Percentiles rank a stretch among this genome's conserved stretches.
phyloP scores from a whole-genome alignment of 257 asterid species.

The Paraleonurus japonicus region DNA sequence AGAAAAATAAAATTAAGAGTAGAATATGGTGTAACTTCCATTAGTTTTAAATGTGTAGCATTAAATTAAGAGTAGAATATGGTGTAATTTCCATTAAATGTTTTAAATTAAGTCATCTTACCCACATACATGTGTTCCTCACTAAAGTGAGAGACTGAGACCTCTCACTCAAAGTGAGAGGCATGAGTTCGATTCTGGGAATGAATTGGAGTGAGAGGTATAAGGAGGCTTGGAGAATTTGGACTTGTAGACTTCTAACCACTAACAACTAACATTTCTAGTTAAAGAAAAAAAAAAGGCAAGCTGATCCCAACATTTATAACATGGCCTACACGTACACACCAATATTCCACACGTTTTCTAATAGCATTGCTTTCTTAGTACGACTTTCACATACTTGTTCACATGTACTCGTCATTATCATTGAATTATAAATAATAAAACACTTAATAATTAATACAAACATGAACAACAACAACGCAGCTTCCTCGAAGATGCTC shows the following conservation, averaged over 20 bases:
- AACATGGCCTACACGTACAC: constrained; percentile 1
- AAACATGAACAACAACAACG: neutral
- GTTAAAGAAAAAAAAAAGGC: too few relatives aligned
- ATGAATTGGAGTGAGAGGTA: too few relatives aligned
- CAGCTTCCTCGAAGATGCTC: constrained; percentile 5
- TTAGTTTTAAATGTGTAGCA: neutral
- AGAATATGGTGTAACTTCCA: neutral
- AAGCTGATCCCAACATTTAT: neutral
- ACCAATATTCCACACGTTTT: constrained; percentile 36
- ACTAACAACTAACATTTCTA: too few relatives aligned
- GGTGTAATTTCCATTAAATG: too few relatives aligned
- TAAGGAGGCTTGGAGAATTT: too few relatives aligned
- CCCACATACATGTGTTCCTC: too few relatives aligned
- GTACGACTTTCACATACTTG: constrained; percentile 7
- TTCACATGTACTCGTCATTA: constrained; percentile 8
- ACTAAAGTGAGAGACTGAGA: too few relatives aligned
- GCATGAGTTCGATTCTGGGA: too few relatives aligned
- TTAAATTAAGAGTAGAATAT: too few relatives aligned
- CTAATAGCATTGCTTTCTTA: neutral
- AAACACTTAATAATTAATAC: neutral
- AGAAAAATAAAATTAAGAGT: neutral
- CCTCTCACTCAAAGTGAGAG: too few relatives aligned
- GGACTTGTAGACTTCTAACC: too few relatives aligned
- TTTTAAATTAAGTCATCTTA: too few relatives aligned
- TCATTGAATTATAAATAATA: neutral